Percentiles rank a stretch among this genome's conserved stretches.
phyloP scores from a whole-genome alignment of 225 moss, liverwort and hornwort species.

The Sphagnum contortum region DNA sequence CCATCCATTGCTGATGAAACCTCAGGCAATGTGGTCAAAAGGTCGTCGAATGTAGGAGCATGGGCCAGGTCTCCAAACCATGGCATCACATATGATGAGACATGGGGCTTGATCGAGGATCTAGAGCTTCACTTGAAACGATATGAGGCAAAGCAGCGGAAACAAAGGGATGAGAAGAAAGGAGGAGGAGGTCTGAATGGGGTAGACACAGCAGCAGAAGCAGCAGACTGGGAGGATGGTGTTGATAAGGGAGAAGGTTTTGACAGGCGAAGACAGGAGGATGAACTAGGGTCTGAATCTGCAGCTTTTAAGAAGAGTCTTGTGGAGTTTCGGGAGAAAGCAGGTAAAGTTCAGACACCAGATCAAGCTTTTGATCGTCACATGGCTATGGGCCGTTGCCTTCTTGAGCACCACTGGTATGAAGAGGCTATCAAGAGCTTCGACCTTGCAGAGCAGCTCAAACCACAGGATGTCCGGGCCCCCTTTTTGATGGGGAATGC shows the following conservation, averaged over 20 bases:
- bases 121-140: slow-evolving; percentile 57
- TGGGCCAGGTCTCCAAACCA: slow-evolving; percentile 81
- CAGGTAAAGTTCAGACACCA: slow-evolving; percentile 49
- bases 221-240: slow-evolving; percentile 41
- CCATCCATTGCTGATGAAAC: slow-evolving; percentile 52
- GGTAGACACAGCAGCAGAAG: slow-evolving; percentile 29
- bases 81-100: slow-evolving; percentile 77
- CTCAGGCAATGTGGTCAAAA: slow-evolving; percentile 39
- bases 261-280: slow-evolving; percentile 36
- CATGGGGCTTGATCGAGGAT: slow-evolving; percentile 72
- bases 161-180: slow-evolving; percentile 73
- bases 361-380: slow-evolving; percentile 89
- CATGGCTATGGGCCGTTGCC: slow-evolving; percentile 84
- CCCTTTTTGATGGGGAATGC: slow-evolving; percentile 89
- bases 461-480: slow-evolving; percentile 68
- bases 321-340: slow-evolving; percentile 49
- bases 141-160: slow-evolving; percentile 66
- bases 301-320: slow-evolving; percentile 41
- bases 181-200: slow-evolving; percentile 44
- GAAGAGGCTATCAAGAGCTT: slow-evolving; percentile 70
- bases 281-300: slow-evolving; percentile 71
- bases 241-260: slow-evolving; percentile 46
- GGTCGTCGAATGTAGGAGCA: slow-evolving; percentile 58
- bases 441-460: slow-evolving; percentile 48
- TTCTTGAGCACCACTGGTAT: slow-evolving; percentile 82